Percentiles rank a stretch among this genome's conserved stretches.
Conservation (phyloP, 495 filamentous ascomycete genomes). For the Aspergillus egyptiacus region DNA sequence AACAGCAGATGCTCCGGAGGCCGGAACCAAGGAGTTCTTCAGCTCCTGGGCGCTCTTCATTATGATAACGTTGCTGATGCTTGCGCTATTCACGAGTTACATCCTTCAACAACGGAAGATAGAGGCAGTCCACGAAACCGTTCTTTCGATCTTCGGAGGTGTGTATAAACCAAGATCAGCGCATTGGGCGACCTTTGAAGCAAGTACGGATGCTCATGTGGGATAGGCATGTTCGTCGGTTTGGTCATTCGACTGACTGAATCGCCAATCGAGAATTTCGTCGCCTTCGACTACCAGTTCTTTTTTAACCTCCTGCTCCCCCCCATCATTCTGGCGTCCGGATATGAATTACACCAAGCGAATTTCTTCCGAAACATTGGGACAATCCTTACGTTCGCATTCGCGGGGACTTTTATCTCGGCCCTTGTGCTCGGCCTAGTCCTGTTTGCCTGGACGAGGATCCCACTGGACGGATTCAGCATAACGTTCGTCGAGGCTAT, state of each 20-base stretch:
- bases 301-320: conserved; percentile 98
- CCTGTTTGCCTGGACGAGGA: conserved; percentile 79
- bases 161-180: conserved; percentile 19
- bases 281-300: conserved; percentile 97
- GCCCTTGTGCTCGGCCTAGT: conserved; percentile 86
- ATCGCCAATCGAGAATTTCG: conserved; percentile 75
- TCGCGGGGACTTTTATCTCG: conserved; percentile 95
- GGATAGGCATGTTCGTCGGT: conserved; percentile 87
- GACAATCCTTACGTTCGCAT: conserved; percentile 96
- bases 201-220: conserved; percentile 2
- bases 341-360: conserved; percentile 94
- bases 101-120: conserved; percentile 90
- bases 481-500: conserved; percentile 92
- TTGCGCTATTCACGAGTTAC: conserved; percentile 95
- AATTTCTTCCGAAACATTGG: conserved; percentile 99
- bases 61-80: conserved; percentile 83
- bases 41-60: conserved; percentile 97
- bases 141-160: conserved; percentile 97
- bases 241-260: conserved; percentile 78
- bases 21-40: conserved; percentile 80
- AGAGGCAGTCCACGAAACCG: conserved; percentile 95
- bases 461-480: conserved; percentile 76
- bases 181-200: not conserved
- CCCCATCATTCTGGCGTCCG: conserved; percentile 93
- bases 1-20: conserved; percentile 48